phyloP scores from a whole-genome alignment of 1,284 basidiomycete genomes.

The Irpex sp. region DNA sequence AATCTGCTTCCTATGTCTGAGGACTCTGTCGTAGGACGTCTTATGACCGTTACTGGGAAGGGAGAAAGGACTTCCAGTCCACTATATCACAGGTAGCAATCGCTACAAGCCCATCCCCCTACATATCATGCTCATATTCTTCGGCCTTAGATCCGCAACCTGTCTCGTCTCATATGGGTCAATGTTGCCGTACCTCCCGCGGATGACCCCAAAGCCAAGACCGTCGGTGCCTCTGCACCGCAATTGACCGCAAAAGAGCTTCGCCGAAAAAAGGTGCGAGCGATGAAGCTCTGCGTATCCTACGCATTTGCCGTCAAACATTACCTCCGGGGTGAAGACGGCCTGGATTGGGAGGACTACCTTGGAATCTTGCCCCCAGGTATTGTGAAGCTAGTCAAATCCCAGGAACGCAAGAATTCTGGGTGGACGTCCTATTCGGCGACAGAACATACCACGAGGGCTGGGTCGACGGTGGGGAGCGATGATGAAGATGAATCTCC shows the following conservation, averaged over 20 bases:
- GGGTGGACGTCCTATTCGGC: constrained; percentile 40
- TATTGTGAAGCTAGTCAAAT: constrained; percentile 36
- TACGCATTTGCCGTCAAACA: constrained; percentile 74
- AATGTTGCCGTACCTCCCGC: constrained; percentile 65
- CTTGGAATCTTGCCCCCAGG: constrained; percentile 58
- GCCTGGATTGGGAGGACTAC: constrained; percentile 65
- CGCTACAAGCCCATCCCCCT: constrained; percentile 18
- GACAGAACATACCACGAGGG: constrained; percentile 21
- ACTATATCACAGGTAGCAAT: constrained; percentile 52
- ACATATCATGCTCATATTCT: neutral
- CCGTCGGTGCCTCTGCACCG: constrained; percentile 28
- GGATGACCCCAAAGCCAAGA: constrained; percentile 50
- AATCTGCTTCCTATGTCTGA: neutral
- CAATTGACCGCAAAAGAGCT: constrained; percentile 54
- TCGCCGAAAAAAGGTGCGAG: constrained; percentile 66
- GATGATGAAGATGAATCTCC: constrained; percentile 12
- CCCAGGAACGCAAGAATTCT: constrained; percentile 28
- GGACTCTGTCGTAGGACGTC: constrained; percentile 50
- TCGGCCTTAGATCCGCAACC: constrained; percentile 47
- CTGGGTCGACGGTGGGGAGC: constrained; percentile 13
- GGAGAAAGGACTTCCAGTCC: constrained; percentile 75
- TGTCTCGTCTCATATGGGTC: constrained; percentile 75
- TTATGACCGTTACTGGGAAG: constrained; percentile 82
- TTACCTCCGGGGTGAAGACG: constrained; percentile 76
- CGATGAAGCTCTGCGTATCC: constrained; percentile 63